Evolutionary conservation across 2,329 filamentous ascomycete species (phyloP).

Genomic region (Thyridium curvatum): DNA sequence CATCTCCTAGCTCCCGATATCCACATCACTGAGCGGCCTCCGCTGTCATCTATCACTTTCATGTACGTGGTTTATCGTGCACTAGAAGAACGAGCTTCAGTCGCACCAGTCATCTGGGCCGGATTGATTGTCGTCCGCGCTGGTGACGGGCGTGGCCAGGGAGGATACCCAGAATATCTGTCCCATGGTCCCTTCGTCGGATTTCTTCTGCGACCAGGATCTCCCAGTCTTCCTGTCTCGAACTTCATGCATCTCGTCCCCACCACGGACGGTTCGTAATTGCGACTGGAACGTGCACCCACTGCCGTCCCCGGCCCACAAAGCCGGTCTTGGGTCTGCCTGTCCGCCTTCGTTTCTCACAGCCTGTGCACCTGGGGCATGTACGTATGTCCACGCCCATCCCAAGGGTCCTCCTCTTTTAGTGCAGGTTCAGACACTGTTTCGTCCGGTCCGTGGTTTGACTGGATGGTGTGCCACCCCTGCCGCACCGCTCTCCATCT

Average conservation of each 20-base stretch:
- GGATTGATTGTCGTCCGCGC: too few species aligned
- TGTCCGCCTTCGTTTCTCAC: not conserved
- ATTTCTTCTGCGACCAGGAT: slow-evolving; percentile 8
- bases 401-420: slow-evolving; percentile 12
- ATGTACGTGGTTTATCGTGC: too few species aligned
- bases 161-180: too few species aligned
- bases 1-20: too few species aligned
- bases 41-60: too few species aligned
- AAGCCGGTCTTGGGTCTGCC: not conserved
- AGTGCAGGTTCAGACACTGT: slow-evolving; percentile 34
- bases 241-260: slow-evolving; percentile 11
- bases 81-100: too few species aligned
- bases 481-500: not conserved
- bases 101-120: too few species aligned
- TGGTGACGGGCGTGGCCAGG: too few species aligned
- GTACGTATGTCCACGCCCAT: too few species aligned
- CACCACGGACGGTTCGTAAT: not conserved
- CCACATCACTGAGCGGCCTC: too few species aligned
- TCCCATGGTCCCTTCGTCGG: slow-evolving; percentile 6
- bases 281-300: too few species aligned
- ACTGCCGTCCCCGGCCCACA: not conserved
- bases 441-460: slow-evolving; percentile 36
- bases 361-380: not conserved
- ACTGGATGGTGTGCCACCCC: slow-evolving; percentile 15
- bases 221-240: slow-evolving; percentile 4